These are phyloP conservation scores for Phialophora chinensis DNA, from an alignment of 2,329 filamentous ascomycete genomes.

Conservation along the genomic window DNA sequence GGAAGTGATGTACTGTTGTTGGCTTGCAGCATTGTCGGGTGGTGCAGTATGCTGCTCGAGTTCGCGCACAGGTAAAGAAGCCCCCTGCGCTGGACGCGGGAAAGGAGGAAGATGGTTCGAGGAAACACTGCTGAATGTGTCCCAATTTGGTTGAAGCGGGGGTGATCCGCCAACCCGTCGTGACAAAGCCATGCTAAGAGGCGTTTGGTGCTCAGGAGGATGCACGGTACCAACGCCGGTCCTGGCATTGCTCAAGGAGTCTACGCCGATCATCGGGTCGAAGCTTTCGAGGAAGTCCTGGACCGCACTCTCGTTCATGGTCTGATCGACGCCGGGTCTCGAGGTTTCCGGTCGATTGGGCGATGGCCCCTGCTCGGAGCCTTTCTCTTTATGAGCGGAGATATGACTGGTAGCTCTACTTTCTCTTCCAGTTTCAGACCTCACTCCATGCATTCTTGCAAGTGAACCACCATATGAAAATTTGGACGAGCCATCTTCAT, in stretches of 20 bases:
- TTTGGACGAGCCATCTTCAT: slow-evolving; percentile 25
- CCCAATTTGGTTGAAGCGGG: neutral
- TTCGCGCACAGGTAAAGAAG: slow-evolving; percentile 16
- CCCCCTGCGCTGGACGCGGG: slow-evolving; percentile 1
- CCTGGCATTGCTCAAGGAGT: neutral
- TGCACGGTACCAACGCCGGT: neutral
- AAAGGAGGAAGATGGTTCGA: neutral
- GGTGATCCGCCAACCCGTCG: neutral
- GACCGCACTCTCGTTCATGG: slow-evolving; percentile 24
- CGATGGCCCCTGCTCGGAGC: slow-evolving; percentile 11
- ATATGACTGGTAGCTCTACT: slow-evolving; percentile 25
- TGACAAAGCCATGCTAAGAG: neutral
- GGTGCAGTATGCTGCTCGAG: neutral
- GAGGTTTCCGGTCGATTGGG: neutral
- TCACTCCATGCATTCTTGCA: slow-evolving; percentile 10
- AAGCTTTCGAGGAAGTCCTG: slow-evolving; percentile 36
- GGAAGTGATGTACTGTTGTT: neutral
- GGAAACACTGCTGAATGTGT: neutral
- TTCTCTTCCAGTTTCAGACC: slow-evolving; percentile 17
- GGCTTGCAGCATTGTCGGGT: neutral
- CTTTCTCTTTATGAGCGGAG: slow-evolving; percentile 8
- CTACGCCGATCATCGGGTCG: slow-evolving; percentile 21
- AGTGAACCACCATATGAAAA: slow-evolving; percentile 26
- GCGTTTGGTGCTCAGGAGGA: slow-evolving; percentile 1
- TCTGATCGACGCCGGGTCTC: neutral